These are phyloP conservation scores for Epipyxis sp. DNA, from an alignment of 108 stramenopile genomes.

Conservation along the genomic window DNA sequence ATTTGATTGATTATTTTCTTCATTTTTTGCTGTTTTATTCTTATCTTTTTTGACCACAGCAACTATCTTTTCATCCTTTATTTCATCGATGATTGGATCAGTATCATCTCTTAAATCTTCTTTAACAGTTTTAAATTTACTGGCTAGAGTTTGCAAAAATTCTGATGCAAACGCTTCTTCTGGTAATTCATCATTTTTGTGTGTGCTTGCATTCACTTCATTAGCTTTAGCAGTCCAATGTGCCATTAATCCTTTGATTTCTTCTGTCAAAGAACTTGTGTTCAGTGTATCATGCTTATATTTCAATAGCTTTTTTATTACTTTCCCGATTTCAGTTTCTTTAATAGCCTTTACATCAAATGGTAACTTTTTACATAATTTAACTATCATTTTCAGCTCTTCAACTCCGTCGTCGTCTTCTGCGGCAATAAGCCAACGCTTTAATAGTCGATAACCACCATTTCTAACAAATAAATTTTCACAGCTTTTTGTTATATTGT, in stretches of 20 bases:
- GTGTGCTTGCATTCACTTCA: not conserved
- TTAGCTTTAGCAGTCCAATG: not conserved
- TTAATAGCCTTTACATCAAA: not conserved
- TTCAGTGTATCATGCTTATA: not conserved
- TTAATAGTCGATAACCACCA: slow-evolving; percentile 2
- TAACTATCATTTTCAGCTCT: not conserved
- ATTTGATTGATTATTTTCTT: too few species aligned
- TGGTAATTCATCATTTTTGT: not conserved
- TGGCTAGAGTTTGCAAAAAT: too few species aligned
- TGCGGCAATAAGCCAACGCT: not conserved
- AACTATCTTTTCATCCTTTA: too few species aligned
- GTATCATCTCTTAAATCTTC: too few species aligned
- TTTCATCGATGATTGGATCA: too few species aligned
- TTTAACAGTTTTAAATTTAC: too few species aligned
- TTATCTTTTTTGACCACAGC: too few species aligned
- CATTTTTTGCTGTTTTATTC: too few species aligned
- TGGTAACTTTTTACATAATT: not conserved
- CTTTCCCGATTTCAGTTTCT: not conserved
- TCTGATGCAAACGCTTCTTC: not conserved
- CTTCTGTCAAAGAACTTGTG: not conserved
- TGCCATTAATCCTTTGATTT: not conserved
- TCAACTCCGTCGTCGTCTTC: not conserved
- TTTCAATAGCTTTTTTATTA: not conserved
- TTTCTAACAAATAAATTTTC: not conserved
- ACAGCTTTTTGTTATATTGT: not conserved